Evolutionary conservation across 2,329 filamentous ascomycete genomes (phyloP), one percentile per base, ranked within the genome.

Genomic region (Passalora sequoiae): DNA sequence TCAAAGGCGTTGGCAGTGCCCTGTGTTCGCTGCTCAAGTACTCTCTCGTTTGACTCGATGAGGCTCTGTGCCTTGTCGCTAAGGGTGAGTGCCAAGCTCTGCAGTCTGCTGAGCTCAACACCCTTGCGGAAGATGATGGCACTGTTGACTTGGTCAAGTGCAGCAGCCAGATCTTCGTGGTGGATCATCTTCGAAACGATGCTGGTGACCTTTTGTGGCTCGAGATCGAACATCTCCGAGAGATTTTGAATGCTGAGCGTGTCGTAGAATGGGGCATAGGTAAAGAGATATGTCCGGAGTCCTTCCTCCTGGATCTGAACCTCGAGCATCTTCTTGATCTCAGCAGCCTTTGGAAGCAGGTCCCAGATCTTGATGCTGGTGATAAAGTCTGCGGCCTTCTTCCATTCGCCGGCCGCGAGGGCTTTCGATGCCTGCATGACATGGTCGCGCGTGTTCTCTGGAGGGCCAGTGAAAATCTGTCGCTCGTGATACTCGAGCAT

Each of bases 321-420:
- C 43, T 89, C 87, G 50, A 98, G 86, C 92, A 98, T 96, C 41
- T 78, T 70, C 81, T 97, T 97, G 76, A 97, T 94, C 67, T 89
- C 86, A 44, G 91, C 87, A 17, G 86, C 79, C 68, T 92, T 84
- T 46, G 89, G 86, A 80, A 98, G 94, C 56, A 98, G 78, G 43
- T 98, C 92, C 92, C 92, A 98, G 66, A 98, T 98, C 81, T 96
- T 98, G 74, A 98, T 98, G 63, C 83, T 87, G 74, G 92, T 89
- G 68, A 98, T 89, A 69, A 94, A 92, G 50, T 85, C 78, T 16
- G 84, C 89, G 12, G 89, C 84, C 76, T 94, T 94, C 80, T 95
- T 95, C 92, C 92, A 98, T 71, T 98, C 92, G 56, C 94, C 92
- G 15, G 89, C 89, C 22, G 92, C 91, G 49, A 98, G 78, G 39